Evolutionary conservation across 2,329 filamentous ascomycete species (phyloP).

Genomic region (Ophiognomonia clavigignenti-juglandacearum): DNA sequence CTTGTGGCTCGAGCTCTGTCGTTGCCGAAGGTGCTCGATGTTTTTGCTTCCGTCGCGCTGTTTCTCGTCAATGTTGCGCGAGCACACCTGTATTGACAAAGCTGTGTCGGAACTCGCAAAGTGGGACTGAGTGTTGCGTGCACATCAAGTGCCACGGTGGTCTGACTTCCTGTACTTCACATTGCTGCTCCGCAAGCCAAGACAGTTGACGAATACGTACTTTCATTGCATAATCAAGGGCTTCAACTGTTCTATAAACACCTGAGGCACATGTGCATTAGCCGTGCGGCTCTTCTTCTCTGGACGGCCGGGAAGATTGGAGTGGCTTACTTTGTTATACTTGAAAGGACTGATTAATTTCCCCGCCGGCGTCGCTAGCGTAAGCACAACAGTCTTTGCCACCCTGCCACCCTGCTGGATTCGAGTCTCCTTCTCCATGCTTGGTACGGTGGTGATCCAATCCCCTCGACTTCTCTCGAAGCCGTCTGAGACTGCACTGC

Average conservation of each 20-base stretch:
- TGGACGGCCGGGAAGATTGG: neutral
- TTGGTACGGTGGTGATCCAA: too few species aligned
- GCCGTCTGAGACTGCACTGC: too few species aligned
- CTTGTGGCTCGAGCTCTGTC: neutral
- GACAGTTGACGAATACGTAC: slow-evolving; percentile 1
- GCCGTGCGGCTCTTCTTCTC: slow-evolving; percentile 3
- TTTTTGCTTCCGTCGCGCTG: neutral
- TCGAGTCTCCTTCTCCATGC: too few species aligned
- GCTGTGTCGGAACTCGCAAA: neutral
- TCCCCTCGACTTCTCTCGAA: neutral
- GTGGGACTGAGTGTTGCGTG: neutral
- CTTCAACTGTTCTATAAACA: slow-evolving; percentile 4
- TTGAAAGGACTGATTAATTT: neutral
- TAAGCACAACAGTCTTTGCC: neutral
- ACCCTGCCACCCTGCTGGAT: neutral
- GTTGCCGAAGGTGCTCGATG: too few species aligned
- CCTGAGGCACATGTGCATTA: slow-evolving; percentile 4
- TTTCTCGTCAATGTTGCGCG: too few species aligned
- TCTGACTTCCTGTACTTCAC: neutral
- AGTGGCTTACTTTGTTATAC: slow-evolving; percentile 6
- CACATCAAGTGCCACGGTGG: neutral
- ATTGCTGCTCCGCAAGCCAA: too few species aligned
- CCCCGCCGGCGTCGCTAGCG: neutral
- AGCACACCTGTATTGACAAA: neutral
- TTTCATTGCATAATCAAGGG: slow-evolving; percentile 12